Evolutionary conservation across 2,329 filamentous ascomycete species (phyloP), one percentile per base, ranked within the genome.

Genomic region (Colletotrichum chrysophilum): DNA sequence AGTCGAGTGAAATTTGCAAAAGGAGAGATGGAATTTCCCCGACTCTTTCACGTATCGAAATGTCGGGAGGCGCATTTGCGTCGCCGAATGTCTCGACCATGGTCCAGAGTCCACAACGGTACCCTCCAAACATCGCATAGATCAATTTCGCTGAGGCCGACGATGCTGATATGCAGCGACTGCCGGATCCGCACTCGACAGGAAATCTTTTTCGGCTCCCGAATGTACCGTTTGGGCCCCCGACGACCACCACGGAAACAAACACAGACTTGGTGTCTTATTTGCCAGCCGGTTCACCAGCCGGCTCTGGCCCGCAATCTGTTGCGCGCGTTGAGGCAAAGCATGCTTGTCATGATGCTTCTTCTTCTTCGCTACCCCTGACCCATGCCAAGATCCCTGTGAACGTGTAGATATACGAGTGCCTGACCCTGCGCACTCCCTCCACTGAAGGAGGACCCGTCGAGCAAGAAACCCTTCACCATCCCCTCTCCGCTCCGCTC

Each of bases 321-420:
- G 24, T 30, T 61, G 48, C 38, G 61, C 34, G 34, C 38, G 52
- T 36, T 16, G 48, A 73, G 24, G 43, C 58, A 71, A 28, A 38
- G 32, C 34, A 38, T 52, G 58, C 70, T 68, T 73, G 74, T 24
- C 74, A 58, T 60, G 70, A 73, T 64, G 70, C 56, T 66, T 66
- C 24, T 60, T 64, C 48, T 61, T 71, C 38, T 21, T 18, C 13
- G 28, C 14, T 18, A 67, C 24, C 73, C 73, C 66, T 67, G 73
- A 73, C 67, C 74, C 74, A 68, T 75, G 74, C 13, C 43, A n/a
- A 12, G 55, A 14, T 52, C 24, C 28, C 26, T 72, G 43, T 32
- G 28, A 30, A 61, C 30, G 12, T 32, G 58, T 71, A 55, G 32
- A 73, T 24, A 68, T 43, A 30, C 43, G 60, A 70, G n/a, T 21